Percentiles rank a stretch among this genome's conserved stretches.
These are phyloP conservation scores for Aristolochia californica DNA, from an alignment of 164 flowering plant genomes.

Conservation along the genomic window DNA sequence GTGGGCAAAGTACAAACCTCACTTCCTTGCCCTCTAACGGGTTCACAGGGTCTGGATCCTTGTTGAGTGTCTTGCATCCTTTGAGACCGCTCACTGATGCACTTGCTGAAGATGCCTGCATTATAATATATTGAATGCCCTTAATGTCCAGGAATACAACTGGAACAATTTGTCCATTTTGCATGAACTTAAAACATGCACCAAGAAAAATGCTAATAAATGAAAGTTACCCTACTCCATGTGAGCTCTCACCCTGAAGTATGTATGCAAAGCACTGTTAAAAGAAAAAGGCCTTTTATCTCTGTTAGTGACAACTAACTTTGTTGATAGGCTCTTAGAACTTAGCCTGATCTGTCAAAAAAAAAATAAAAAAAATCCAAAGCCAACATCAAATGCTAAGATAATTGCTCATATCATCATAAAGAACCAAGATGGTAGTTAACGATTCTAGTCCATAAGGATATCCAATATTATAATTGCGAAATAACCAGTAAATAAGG, in stretches of 20 bases:
- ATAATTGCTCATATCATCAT: background rate
- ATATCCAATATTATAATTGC: background rate
- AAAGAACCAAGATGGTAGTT: background rate
- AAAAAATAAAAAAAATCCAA: background rate
- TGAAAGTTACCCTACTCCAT: background rate
- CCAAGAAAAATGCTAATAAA: background rate
- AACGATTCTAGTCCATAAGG: background rate
- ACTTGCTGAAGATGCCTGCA: conserved; percentile 67
- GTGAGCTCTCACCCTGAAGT: conserved; percentile 61
- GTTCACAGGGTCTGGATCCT: conserved; percentile 82
- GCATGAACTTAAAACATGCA: background rate
- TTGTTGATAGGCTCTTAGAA: conserved; percentile 68
- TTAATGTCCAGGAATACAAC: background rate
- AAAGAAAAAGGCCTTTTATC: conserved; percentile 73
- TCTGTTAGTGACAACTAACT: conserved; percentile 56
- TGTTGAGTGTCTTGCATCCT: conserved; percentile 87
- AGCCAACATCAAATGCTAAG: background rate
- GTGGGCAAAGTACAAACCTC: conserved; percentile 32
- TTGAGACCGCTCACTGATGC: conserved; percentile 75
- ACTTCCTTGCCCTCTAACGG: conserved; percentile 74
- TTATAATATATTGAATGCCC: background rate
- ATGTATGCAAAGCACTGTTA: conserved; percentile 79
- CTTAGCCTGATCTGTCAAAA: conserved; percentile 55
- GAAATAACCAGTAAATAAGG: too few relatives aligned
- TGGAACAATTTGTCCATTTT: background rate